These are phyloP conservation scores for Yamadazyma triangularis DNA, from an alignment of 1,139 yeast genomes.

Conservation along the genomic window DNA sequence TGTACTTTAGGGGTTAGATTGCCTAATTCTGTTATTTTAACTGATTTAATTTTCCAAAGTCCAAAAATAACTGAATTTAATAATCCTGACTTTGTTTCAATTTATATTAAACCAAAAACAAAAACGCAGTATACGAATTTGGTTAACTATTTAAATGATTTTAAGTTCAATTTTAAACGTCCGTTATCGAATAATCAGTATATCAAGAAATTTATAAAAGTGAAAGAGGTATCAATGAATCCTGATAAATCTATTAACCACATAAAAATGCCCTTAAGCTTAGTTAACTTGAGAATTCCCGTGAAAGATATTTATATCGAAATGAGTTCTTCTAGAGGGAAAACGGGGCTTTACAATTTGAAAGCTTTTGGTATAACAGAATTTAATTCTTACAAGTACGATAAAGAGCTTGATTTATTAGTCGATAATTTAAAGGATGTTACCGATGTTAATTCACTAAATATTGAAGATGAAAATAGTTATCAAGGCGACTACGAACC, in stretches of 20 bases:
- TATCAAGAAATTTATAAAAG: conserved; percentile 28
- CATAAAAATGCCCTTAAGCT: conserved; percentile 30
- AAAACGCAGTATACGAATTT: conserved; percentile 12
- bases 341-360: conserved; percentile 23
- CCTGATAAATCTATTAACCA: conserved; percentile 19
- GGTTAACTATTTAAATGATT: conserved; percentile 16
- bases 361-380: conserved; percentile 40
- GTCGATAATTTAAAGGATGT: conserved; percentile 14
- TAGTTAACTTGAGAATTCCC: conserved; percentile 31
- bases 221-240: conserved; percentile 20
- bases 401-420: conserved; percentile 21
- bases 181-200: conserved; percentile 16
- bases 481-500: too few relatives aligned
- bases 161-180: conserved; percentile 10
- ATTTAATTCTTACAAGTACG: conserved; percentile 23
- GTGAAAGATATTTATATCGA: conserved; percentile 34
- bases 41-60: conserved; percentile 30
- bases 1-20: conserved; percentile 37
- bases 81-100: conserved; percentile 14
- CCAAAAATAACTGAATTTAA: conserved; percentile 4
- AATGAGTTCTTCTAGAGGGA: conserved; percentile 16
- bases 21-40: conserved; percentile 28
- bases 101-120: conserved; percentile 29
- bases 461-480: conserved; percentile 3
- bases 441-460: not conserved